A percentile compares a stretch with the other conserved stretches of the same genome.
phyloP scores from a whole-genome alignment of 305 asterid species.

The Fraxinus sp. region DNA sequence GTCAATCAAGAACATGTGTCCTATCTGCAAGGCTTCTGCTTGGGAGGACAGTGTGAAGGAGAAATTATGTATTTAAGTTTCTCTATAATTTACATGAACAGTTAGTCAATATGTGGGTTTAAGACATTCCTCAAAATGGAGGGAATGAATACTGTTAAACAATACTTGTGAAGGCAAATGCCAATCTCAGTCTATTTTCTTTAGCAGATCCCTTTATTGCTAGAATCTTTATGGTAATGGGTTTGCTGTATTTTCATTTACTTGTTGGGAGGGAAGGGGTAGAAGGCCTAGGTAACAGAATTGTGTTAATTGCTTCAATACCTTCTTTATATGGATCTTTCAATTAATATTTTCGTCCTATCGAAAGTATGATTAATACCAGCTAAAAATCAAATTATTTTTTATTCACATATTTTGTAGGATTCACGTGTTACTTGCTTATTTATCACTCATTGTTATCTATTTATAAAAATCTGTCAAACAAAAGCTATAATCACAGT shows the following conservation, averaged over 20 bases:
- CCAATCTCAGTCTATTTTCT: neutral
- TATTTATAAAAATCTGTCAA: neutral
- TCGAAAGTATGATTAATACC: neutral
- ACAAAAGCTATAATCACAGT: neutral
- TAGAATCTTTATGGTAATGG: neutral
- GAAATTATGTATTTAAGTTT: slow-evolving; percentile 18
- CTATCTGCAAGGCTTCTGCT: slow-evolving; percentile 72
- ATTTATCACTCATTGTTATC: neutral
- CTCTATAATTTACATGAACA: slow-evolving; percentile 12
- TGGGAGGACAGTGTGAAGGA: slow-evolving; percentile 42
- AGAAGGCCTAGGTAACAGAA: neutral
- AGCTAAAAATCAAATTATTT: neutral
- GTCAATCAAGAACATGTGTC: slow-evolving; percentile 72
- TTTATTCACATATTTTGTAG: neutral
- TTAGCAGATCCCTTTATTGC: neutral
- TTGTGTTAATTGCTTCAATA: neutral
- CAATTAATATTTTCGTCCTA: neutral
- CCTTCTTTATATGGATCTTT: neutral
- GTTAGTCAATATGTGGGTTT: slow-evolving; percentile 32
- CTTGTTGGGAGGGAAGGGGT: neutral
- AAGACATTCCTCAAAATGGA: slow-evolving; percentile 32
- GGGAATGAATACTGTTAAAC: slow-evolving; percentile 23
- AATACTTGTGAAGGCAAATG: slow-evolving; percentile 22
- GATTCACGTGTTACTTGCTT: neutral
- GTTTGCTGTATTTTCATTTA: neutral